Evolutionary conservation across 179 eudicot genomes (phyloP).

Genomic region (Gypsophila paniculata): DNA sequence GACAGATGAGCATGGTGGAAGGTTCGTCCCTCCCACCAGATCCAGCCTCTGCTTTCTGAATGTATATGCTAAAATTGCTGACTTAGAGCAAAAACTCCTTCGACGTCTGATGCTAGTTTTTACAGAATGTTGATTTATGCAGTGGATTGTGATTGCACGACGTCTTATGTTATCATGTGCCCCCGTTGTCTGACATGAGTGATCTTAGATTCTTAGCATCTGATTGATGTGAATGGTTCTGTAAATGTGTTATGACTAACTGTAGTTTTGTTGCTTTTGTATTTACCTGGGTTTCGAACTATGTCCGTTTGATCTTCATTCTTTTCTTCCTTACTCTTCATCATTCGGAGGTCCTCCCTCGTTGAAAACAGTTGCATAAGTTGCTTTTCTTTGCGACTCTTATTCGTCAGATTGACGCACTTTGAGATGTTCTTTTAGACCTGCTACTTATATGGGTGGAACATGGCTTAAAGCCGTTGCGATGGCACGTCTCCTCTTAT

Average conservation of each 20-base stretch:
- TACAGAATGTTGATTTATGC: slow-evolving; percentile 17
- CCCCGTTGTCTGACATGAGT: not conserved
- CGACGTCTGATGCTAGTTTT: not conserved
- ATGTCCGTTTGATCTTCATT: too few relatives aligned
- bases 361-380: too few relatives aligned
- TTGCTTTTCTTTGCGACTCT: too few relatives aligned
- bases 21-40: slow-evolving; percentile 43
- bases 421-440: too few relatives aligned
- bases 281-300: not conserved
- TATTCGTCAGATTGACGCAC: too few relatives aligned
- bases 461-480: too few relatives aligned
- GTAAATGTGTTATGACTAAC: slow-evolving; percentile 1
- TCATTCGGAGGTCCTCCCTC: too few relatives aligned
- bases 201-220: not conserved
- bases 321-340: too few relatives aligned
- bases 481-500: too few relatives aligned
- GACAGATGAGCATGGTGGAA: slow-evolving; percentile 52
- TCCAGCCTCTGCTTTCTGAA: slow-evolving; percentile 34
- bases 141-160: slow-evolving; percentile 12
- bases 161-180: not conserved
- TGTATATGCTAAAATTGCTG: slow-evolving; percentile 20
- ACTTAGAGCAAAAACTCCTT: not conserved
- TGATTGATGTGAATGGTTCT: slow-evolving; percentile 7
- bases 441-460: too few relatives aligned
- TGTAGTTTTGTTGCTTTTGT: slow-evolving; percentile 2